Percentiles rank a stretch among this genome's conserved stretches.
Evolutionary conservation across 2,329 filamentous ascomycete genomes (phyloP).

Genomic region (Phialemoniopsis sp.): DNA sequence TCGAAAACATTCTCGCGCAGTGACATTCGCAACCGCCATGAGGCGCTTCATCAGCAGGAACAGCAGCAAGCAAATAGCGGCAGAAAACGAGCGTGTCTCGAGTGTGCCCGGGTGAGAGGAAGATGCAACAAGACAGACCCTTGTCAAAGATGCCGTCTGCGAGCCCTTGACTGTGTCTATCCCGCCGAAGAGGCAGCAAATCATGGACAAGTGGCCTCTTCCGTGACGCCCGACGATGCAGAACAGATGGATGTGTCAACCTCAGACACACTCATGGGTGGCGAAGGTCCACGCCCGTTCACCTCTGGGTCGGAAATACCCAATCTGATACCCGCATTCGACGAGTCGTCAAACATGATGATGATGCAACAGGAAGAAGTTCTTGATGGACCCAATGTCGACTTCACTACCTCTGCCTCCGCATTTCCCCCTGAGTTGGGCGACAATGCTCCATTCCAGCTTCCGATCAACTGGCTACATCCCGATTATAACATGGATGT

Average conservation of each 20-base stretch:
- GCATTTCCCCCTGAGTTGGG: too few relatives aligned
- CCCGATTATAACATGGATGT: constrained; percentile 14
- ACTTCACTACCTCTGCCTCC: too few relatives aligned
- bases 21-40: constrained; percentile 4
- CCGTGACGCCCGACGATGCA: too few relatives aligned
- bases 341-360: not conserved
- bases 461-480: constrained; percentile 17
- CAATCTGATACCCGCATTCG: too few relatives aligned
- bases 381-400: not conserved
- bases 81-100: constrained; percentile 19
- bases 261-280: too few relatives aligned
- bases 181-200: constrained; percentile 7
- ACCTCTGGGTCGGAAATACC: too few relatives aligned
- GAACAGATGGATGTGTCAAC: too few relatives aligned
- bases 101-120: constrained; percentile 19
- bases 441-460: not conserved
- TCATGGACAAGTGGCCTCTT: too few relatives aligned
- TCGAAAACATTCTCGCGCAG: constrained; percentile 21
- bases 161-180: constrained; percentile 17
- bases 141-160: constrained; percentile 17
- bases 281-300: too few relatives aligned
- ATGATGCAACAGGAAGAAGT: not conserved
- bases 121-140: constrained; percentile 21
- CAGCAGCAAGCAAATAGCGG: constrained; percentile 6
- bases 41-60: constrained; percentile 12